phyloP scores from a whole-genome alignment of 805 yeast genomes.

The Myxozyma nipponensis region DNA sequence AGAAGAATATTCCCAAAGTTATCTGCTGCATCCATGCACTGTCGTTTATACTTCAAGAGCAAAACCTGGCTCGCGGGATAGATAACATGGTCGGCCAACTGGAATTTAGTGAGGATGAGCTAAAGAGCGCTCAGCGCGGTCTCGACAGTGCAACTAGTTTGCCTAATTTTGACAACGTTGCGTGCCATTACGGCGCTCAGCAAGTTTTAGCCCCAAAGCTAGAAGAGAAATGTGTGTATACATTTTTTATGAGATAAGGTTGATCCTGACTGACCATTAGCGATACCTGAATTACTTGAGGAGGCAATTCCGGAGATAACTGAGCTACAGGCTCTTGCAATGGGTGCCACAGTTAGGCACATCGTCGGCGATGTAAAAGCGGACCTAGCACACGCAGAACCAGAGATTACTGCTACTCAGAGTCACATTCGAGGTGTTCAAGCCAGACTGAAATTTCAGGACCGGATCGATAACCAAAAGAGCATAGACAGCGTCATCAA shows the following conservation, averaged over 20 bases:
- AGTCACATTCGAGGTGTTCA: slow-evolving; percentile 31
- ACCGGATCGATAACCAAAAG: background rate
- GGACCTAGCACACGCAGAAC: background rate
- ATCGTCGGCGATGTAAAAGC: slow-evolving; percentile 6
- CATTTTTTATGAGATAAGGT: too few species aligned
- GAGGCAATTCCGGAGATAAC: slow-evolving; percentile 1
- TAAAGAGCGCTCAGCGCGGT: slow-evolving; percentile 58
- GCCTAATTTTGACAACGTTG: slow-evolving; percentile 69
- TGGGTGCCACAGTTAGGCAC: slow-evolving; percentile 23
- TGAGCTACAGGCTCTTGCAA: slow-evolving; percentile 17
- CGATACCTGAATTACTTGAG: background rate
- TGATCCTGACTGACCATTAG: too few species aligned
- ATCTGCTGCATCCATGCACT: slow-evolving; percentile 90
- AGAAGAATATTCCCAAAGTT: slow-evolving; percentile 88
- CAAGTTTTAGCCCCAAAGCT: slow-evolving; percentile 6
- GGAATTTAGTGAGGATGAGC: slow-evolving; percentile 63
- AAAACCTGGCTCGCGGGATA: slow-evolving; percentile 50
- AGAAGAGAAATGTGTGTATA: slow-evolving; percentile 7
- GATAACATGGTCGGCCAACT: slow-evolving; percentile 58
- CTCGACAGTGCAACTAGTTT: slow-evolving; percentile 59
- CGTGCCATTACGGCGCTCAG: slow-evolving; percentile 43
- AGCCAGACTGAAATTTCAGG: slow-evolving; percentile 1
- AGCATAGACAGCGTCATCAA: background rate
- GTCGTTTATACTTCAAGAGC: slow-evolving; percentile 62
- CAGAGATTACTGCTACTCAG: slow-evolving; percentile 15